phyloP scores from a whole-genome alignment of 2,329 filamentous ascomycete genomes.

The Ophiocordyceps unilateralis region DNA sequence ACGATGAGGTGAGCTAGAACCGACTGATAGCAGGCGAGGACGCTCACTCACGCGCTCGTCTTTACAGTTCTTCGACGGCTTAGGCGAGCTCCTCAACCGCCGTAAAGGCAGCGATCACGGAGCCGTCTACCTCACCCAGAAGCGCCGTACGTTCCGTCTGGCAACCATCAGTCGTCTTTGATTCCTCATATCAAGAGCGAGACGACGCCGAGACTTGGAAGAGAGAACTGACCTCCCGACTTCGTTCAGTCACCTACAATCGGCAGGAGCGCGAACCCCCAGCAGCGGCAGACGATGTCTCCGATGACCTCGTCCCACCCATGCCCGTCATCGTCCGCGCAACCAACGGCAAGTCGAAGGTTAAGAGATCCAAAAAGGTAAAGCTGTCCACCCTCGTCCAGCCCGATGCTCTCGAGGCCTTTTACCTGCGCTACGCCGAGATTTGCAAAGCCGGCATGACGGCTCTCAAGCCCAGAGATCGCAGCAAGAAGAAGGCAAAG shows the following conservation, averaged over 20 bases:
- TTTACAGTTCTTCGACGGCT: conserved; percentile 54
- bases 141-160: conserved; percentile 53
- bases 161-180: no score
- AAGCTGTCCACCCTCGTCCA: conserved; percentile 75
- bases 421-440: conserved; percentile 77
- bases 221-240: background rate
- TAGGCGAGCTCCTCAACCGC: conserved; percentile 49
- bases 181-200: no score
- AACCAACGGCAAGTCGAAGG: conserved; percentile 57
- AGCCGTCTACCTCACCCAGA: conserved; percentile 59
- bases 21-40: background rate
- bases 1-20: conserved; percentile 19
- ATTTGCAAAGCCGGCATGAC: conserved; percentile 81
- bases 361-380: conserved; percentile 37
- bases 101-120: conserved; percentile 55
- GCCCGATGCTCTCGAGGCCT: conserved; percentile 56
- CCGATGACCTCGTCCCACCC: conserved; percentile 40
- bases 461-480: conserved; percentile 79
- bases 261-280: conserved; percentile 23
- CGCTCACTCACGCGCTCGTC: background rate
- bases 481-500: conserved; percentile 70
- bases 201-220: no score
- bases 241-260: conserved; percentile 21
- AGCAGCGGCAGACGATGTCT: conserved; percentile 31
- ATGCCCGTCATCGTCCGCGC: conserved; percentile 68